Base-by-base conservation (phyloP, 352 stramenopile genomes). In the Phytopythium oedochilum region DNA sequence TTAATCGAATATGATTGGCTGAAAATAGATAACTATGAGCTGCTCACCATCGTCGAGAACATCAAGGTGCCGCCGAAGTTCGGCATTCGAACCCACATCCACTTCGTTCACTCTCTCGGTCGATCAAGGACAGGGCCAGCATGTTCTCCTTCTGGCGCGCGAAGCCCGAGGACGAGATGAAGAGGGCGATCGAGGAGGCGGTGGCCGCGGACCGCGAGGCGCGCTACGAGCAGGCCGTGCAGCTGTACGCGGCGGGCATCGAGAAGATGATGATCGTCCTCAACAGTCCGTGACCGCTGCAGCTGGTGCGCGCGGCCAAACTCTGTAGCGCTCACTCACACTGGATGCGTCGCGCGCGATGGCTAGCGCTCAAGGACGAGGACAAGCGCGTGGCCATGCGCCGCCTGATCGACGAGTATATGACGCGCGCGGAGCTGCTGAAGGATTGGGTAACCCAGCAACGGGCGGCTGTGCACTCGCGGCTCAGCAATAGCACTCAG, bases 361-460 rank as follows among this genome's bases (percentile, higher is more conserved):
- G n/a, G 50, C 55, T 46, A 89, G 72, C 69, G 32, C 55, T 72
- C 23, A 52, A 57, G 7, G 51, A 71, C 7, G 77, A 86, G 3
- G 55, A 68, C 5, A 61, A 63, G 11, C 61, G 71, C 20, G 61
- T 68, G 25, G 46, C 71, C 1, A 55, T 78, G 55, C 53, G 73
- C 5, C 51, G 60, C 17, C 82, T 87, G 54, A 92, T 92, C 29
- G 69, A 89, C 31, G 80, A 87, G 57, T 92, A 89, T 57, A 92
- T 94, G 76, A 63, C 82, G 35, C 68, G 84, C 12, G 84, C 84
- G 1, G 84, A 94, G 70, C 57, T 77, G 23, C 45, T 94, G 5
- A 92, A 92, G 42, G 65, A 72, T 0, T 70, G 63, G 66, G 66
- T 28, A 18, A 53, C 60, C 0, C n/a, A 49, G 20, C 53, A 59